A percentile compares a stretch with the other conserved stretches of the same genome.
These are phyloP conservation scores for Physcomitrellopsis africana DNA, from an alignment of 225 moss, liverwort and hornwort species.

Conservation along the genomic window DNA sequence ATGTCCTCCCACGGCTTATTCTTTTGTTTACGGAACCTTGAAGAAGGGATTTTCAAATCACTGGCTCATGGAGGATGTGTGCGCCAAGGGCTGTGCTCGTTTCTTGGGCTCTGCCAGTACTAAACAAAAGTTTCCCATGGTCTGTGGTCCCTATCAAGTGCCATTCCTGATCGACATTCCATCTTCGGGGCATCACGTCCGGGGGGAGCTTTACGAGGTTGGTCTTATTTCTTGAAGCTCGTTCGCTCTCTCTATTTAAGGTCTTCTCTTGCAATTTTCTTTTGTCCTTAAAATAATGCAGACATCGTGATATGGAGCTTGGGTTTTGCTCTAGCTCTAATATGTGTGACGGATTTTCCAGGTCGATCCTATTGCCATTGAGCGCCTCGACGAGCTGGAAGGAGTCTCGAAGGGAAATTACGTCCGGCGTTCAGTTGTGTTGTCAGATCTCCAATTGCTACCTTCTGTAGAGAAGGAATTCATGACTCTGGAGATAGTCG, in stretches of 20 bases:
- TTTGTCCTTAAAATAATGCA: background rate
- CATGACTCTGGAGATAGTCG: slow-evolving; percentile 51
- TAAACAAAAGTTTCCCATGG: slow-evolving; percentile 76
- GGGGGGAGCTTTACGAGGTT: slow-evolving; percentile 84
- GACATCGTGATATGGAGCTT: background rate
- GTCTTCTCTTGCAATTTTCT: no score
- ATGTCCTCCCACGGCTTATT: slow-evolving; percentile 42
- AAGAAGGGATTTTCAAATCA: slow-evolving; percentile 83
- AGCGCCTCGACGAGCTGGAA: slow-evolving; percentile 78
- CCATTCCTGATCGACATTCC: slow-evolving; percentile 78
- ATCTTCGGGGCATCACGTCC: slow-evolving; percentile 66
- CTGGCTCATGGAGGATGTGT: slow-evolving; percentile 84
- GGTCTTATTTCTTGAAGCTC: background rate
- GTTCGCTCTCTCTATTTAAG: background rate
- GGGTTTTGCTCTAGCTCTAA: background rate
- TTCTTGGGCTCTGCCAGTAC: slow-evolving; percentile 76
- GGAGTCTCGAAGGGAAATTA: slow-evolving; percentile 81
- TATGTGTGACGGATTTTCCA: slow-evolving; percentile 14
- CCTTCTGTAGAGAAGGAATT: slow-evolving; percentile 38
- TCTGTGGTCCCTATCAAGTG: slow-evolving; percentile 95
- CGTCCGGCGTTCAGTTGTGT: slow-evolving; percentile 55
- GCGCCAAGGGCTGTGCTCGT: slow-evolving; percentile 64
- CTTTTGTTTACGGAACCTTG: slow-evolving; percentile 91
- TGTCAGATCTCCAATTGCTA: slow-evolving; percentile 62
- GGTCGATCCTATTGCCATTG: slow-evolving; percentile 67